Conservation (phyloP, 768 basidiomycete species). For the Auricularia sp. region DNA sequence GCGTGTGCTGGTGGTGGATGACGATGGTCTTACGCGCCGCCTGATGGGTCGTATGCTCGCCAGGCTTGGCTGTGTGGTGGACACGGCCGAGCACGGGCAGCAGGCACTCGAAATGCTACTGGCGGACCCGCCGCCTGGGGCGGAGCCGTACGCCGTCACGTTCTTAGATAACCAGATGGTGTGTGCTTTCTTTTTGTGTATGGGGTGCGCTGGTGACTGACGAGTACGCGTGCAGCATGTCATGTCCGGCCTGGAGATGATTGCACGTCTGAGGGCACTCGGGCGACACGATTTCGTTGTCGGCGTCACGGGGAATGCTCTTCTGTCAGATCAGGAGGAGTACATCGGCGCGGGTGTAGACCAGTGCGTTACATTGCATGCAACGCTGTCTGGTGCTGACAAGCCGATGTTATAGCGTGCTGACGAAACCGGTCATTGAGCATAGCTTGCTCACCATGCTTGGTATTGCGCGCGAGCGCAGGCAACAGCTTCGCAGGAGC, state of each 20-base stretch:
- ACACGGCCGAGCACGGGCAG: slow-evolving; percentile 76
- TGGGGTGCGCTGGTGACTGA: background rate
- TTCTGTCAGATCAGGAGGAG: slow-evolving; percentile 56
- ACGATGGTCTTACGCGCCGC: slow-evolving; percentile 69
- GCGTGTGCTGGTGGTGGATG: slow-evolving; percentile 72
- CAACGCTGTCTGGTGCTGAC: background rate
- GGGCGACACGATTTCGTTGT: slow-evolving; percentile 72
- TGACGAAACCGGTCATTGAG: slow-evolving; percentile 74
- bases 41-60: slow-evolving; percentile 72
- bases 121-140: slow-evolving; percentile 13
- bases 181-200: background rate
- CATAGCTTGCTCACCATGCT: slow-evolving; percentile 36
- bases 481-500: background rate
- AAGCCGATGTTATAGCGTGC: slow-evolving; percentile 34
- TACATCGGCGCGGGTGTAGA: slow-evolving; percentile 70
- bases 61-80: slow-evolving; percentile 70
- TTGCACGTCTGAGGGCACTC: slow-evolving; percentile 52
- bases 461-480: slow-evolving; percentile 32
- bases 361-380: slow-evolving; percentile 36
- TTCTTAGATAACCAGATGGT: slow-evolving; percentile 71
- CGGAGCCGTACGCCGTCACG: slow-evolving; percentile 30
- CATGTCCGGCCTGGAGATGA: slow-evolving; percentile 62
- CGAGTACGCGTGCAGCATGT: slow-evolving; percentile 30
- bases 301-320: slow-evolving; percentile 63
- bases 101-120: slow-evolving; percentile 65